Evolutionary conservation across 2,329 filamentous ascomycete genomes (phyloP).

Genomic region (Botrytis pseudocinerea): DNA sequence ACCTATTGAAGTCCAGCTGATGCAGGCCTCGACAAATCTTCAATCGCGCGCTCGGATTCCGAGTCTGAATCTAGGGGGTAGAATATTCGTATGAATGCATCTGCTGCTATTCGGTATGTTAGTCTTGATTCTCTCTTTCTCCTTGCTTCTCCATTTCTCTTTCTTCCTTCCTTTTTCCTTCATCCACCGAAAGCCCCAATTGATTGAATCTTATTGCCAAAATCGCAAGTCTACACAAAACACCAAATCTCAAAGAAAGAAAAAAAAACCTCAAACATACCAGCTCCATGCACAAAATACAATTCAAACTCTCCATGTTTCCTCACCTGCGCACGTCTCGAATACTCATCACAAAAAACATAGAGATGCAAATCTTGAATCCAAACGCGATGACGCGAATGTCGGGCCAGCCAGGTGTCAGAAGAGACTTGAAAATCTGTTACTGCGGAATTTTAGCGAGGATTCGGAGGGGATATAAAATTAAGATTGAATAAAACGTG

Average conservation of each 20-base stretch:
- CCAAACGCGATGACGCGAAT: constrained; percentile 50
- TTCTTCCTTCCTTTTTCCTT: neutral
- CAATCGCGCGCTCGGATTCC: neutral
- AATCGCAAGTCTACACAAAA: neutral
- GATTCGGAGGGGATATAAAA: neutral
- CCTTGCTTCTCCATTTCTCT: neutral
- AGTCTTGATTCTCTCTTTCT: neutral
- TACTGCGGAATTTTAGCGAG: constrained; percentile 43
- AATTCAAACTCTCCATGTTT: constrained; percentile 40
- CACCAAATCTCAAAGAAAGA: neutral
- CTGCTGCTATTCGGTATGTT: constrained; percentile 12
- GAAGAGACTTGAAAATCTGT: constrained; percentile 51
- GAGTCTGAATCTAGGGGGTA: neutral
- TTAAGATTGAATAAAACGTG: too few species aligned
- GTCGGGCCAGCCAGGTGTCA: constrained; percentile 53
- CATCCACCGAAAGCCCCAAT: neutral
- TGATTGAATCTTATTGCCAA: accelerated
- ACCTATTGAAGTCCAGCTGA: too few species aligned
- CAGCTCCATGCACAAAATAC: constrained; percentile 35
- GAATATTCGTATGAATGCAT: constrained; percentile 22
- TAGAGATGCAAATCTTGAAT: constrained; percentile 58
- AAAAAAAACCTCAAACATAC: constrained; percentile 28
- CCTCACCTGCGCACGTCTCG: constrained; percentile 54
- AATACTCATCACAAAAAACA: constrained; percentile 59
- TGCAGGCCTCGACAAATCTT: neutral